A percentile compares a stretch with the other conserved stretches of the same genome.
phyloP scores from a whole-genome alignment of 2,329 filamentous ascomycete genomes.

The Sporothrix dimorphospora region DNA sequence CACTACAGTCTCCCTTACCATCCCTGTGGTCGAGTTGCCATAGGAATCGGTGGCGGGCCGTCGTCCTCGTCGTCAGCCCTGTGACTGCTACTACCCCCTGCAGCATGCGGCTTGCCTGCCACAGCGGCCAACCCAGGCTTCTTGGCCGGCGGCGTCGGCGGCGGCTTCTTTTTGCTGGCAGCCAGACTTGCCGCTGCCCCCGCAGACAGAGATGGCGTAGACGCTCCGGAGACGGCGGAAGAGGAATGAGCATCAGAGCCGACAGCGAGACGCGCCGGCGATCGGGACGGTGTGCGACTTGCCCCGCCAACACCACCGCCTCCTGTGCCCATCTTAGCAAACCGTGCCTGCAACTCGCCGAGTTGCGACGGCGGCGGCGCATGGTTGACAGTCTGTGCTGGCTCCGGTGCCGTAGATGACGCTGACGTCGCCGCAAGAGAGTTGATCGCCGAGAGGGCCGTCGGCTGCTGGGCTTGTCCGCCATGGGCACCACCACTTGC shows the following conservation, averaged over 20 bases:
- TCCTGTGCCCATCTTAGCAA: slow-evolving; percentile 55
- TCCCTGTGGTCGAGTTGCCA: slow-evolving; percentile 52
- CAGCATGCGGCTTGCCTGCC: neutral
- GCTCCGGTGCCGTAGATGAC: neutral
- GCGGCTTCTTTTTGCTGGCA: slow-evolving; percentile 57
- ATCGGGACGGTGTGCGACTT: slow-evolving; percentile 1
- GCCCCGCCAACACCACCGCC: slow-evolving; percentile 60
- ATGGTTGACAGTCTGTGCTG: slow-evolving; percentile 14
- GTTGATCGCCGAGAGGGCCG: slow-evolving; percentile 27
- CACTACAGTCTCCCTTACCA: slow-evolving; percentile 24
- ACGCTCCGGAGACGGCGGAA: neutral
- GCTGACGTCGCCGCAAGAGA: slow-evolving; percentile 19
- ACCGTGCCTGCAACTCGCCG: slow-evolving; percentile 67
- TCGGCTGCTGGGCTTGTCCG: neutral
- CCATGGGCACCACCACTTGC: slow-evolving; percentile 35
- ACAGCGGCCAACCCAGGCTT: slow-evolving; percentile 47
- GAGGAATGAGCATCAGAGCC: neutral
- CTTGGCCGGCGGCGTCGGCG: slow-evolving; percentile 55
- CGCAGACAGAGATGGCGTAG: slow-evolving; percentile 7
- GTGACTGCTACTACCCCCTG: slow-evolving; percentile 10
- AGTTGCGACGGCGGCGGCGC: neutral
- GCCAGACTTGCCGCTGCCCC: slow-evolving; percentile 33
- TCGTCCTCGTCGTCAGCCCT: slow-evolving; percentile 35
- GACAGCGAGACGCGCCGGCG: neutral
- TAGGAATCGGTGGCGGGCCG: slow-evolving; percentile 56